Evolutionary conservation across 768 basidiomycete genomes (phyloP), one percentile per base, ranked within the genome.

Genomic region (Boletus tylopilopsis): DNA sequence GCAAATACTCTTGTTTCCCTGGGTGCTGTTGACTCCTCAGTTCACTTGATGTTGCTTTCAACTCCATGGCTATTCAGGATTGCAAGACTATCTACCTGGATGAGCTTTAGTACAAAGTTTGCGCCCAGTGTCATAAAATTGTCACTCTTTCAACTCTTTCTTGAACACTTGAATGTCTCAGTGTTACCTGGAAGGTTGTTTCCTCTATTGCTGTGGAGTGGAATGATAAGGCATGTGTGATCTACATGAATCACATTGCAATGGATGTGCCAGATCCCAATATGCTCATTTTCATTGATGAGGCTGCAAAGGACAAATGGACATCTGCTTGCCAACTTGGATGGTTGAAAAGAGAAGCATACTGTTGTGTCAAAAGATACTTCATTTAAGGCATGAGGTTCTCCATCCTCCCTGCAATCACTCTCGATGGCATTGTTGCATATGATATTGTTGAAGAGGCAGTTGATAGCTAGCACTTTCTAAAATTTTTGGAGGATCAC

Each of bases 371-470:
- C 8, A n/a, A 34, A 2, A 25, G 39, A 16, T 33, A 23, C n/a
- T 65, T 63, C 50, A 38, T 62, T 1, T 7, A 2, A 21, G 46
- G 25, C 5, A 29, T n/a, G 5, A 15, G 41, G 0, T 61, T 43
- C 32, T 60, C 52, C 0, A 61, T 64, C 15, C 29, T 64, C 18
- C 56, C 58, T 2, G 37, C 51, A 13, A 54, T 64, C 16, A 55
- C 46, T 0, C 52, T 64, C 2, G 47, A 64, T 49, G 53, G 56
- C 4, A 61, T 63, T 10, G 47, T 64, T 27, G 29, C 47, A 10
- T 49, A 58, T 13, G 18, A 64, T 22, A 51, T 63, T 8, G 21
- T 64, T 21, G 49, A 61, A 13, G 59, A 57, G 0, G 36, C 33
- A 1, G 54, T 64, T 5, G 48, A 50, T 5, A 35, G 39, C 32